Base-by-base conservation (phyloP, 2,329 filamentous ascomycete genomes). In the Endocalyx cinctus region DNA sequence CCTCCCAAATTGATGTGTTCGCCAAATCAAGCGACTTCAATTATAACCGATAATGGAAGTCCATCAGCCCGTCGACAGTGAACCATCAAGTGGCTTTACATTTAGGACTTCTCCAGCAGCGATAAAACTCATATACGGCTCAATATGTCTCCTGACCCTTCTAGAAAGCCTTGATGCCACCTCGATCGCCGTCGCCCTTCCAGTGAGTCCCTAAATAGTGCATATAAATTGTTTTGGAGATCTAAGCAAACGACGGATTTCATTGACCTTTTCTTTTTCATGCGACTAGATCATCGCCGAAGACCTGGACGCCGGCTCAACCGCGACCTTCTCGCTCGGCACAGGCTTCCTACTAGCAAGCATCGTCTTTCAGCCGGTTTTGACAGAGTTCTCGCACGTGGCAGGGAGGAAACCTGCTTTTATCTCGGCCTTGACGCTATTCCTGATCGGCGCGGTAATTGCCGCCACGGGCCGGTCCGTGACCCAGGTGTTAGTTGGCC, bases 291-390 rank as follows among this genome's bases (percentile, higher is more conserved):
- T 23, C 20, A 23, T 23, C n/a, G 8, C 20, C 20, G 8, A 23
- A 8, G 8, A 23, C 20, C 20, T n/a, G 8, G 8, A 23, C 8
- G 20, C n/a, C 20, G n/a, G 8, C 20, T 23, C 20, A 8, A 23
- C 20, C 5, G 27, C 42, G 17, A 23, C 41, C 38, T 28, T 58
- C 51, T 17, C 59, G 58, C 26, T 63, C 41, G 29, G 50, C 36
- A 34, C 64, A 51, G 29, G 35, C 13, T 42, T 32, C 30, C 35
- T 37, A 4, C 41, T 44, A 2, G 33, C 30, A 10, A 25, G 27
- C 17, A 29, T 25, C 6, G 19, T 35, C 17, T 32, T 37, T 1
- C 19, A 37, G 8, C 42, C 32, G 22, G 30, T 30, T 19, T 51
- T 14, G 47, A 46, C 10, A 40, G 48, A 17, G 38, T 42, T 8